Base-by-base conservation (phyloP, 2,329 filamentous ascomycete species). In the Hypoxylon sp. region DNA sequence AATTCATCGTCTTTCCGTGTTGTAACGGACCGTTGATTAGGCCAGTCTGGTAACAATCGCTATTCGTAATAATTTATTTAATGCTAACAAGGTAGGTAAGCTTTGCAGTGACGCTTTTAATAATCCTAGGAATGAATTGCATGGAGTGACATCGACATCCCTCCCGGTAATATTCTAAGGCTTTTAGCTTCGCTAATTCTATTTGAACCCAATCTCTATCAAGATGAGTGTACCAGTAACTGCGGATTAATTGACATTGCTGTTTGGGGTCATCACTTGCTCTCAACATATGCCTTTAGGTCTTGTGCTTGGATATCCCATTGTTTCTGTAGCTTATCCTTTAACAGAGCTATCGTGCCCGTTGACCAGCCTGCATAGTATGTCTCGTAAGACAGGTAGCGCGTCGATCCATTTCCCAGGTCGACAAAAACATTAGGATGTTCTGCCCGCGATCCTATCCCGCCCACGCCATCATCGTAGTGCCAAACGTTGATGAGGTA, bases 301-400 rank as follows among this genome's bases (percentile, higher is more conserved):
- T 74, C 66, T 5, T 42, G 46, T 19, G 63, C 70, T 47, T 76
- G 73, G 8, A 59, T 50, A 10, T 73, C 70, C 33, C 69, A 74
- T 46, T 70, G 59, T 4, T 54, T 17, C 42, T 74, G 68, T 31
- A 74, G 53, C 50, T 66, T 50, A 2, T 58, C 51, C 33, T 64
- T 61, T 9, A 73, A 39, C 9, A 73, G 44, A 8, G 63, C 65
- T 8, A 77, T 65, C 5, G 48, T 26, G 4, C 58, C 63, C 5
- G 72, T 74, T 6, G 60, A 14, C 39, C 70, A 61, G 4, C 71
- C 73, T 5, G 67, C 47, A 47, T 76, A 77, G 46, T 75, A 77
- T 17, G 75, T 76, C 63, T 76, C 75, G 51, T 74, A 77, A 17
- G 74, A 76, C 9, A 77, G 53, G 44, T 74, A 73, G 33, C 71